Percentiles rank a stretch among this genome's conserved stretches.
Conservation (phyloP, 23 red algal species). For the Gracilaria domingensis region DNA sequence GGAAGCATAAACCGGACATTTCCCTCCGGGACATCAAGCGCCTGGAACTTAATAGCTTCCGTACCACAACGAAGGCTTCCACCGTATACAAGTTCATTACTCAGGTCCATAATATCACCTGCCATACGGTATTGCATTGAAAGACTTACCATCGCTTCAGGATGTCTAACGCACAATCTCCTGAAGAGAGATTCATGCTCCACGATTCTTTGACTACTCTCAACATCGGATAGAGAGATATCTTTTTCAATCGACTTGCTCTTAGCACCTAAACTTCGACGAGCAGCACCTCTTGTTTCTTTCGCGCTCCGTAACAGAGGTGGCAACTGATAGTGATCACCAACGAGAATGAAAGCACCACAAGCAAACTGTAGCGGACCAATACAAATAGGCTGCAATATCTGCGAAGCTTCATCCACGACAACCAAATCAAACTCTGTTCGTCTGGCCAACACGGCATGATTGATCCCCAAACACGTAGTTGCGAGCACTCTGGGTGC, state of each 20-base stretch:
- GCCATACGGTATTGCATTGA: slow-evolving; percentile 94
- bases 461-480: slow-evolving; percentile 86
- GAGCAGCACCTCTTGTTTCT: background rate
- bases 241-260: background rate
- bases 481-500: slow-evolving; percentile 70
- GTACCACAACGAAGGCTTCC: slow-evolving; percentile 80
- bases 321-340: slow-evolving; percentile 93
- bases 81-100: slow-evolving; percentile 87
- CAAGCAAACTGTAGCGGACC: slow-evolving; percentile 70
- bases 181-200: slow-evolving; percentile 77
- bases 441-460: slow-evolving; percentile 71
- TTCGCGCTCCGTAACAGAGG: slow-evolving; percentile 61
- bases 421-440: slow-evolving; percentile 89
- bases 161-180: slow-evolving; percentile 77
- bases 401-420: slow-evolving; percentile 94
- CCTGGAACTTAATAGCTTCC: slow-evolving; percentile 28
- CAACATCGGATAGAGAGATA: background rate
- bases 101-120: slow-evolving; percentile 82
- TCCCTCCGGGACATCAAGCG: slow-evolving; percentile 25
- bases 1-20: slow-evolving; percentile 2
- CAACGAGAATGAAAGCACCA: slow-evolving; percentile 87
- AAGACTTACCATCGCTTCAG: slow-evolving; percentile 70
- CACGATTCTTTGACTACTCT: background rate
- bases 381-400: slow-evolving; percentile 85
- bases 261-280: background rate